Percentiles rank a stretch among this genome's conserved stretches.
These are phyloP conservation scores for Tuber indicum DNA, from an alignment of 495 filamentous ascomycete genomes.

Conservation along the genomic window DNA sequence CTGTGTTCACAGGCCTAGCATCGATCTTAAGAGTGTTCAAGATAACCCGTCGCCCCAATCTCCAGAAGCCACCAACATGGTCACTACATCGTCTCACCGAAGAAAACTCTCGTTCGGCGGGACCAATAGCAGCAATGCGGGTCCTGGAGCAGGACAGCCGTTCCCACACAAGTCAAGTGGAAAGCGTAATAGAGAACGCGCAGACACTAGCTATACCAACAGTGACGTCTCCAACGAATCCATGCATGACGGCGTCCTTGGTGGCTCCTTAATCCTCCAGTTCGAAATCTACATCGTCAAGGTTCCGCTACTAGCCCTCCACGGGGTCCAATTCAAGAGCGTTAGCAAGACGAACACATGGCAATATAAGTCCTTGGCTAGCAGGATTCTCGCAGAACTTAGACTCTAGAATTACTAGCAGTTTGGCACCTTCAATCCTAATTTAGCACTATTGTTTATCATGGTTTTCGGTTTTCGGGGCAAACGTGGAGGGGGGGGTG, in stretches of 20 bases:
- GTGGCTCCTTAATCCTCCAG: constrained; percentile 67
- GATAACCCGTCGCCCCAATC: constrained; percentile 53
- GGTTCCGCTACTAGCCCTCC: constrained; percentile 83
- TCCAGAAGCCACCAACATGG: constrained; percentile 48
- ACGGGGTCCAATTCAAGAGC: constrained; percentile 98
- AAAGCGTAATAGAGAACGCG: constrained; percentile 46
- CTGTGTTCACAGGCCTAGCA: constrained; percentile 80
- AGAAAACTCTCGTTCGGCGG: constrained; percentile 80
- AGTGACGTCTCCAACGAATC: constrained; percentile 74
- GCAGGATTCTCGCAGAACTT: constrained; percentile 83
- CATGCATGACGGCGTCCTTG: constrained; percentile 75
- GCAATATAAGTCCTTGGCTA: constrained; percentile 98
- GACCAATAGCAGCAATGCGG: constrained; percentile 31
- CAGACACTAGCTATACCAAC: constrained; percentile 68
- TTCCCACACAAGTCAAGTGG: constrained; percentile 36
- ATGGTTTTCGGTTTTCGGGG: background rate
- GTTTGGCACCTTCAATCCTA: background rate
- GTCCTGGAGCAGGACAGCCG: constrained; percentile 24
- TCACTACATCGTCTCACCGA: constrained; percentile 53
- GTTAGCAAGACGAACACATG: constrained; percentile 81
- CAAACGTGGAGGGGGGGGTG: constrained; percentile 1
- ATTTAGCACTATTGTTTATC: background rate
- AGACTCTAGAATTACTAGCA: constrained; percentile 54
- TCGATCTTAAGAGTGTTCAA: constrained; percentile 67
- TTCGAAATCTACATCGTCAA: constrained; percentile 99